These are phyloP conservation scores for Podospora pseudocomata DNA, from an alignment of 495 filamentous ascomycete genomes.

Conservation along the genomic window DNA sequence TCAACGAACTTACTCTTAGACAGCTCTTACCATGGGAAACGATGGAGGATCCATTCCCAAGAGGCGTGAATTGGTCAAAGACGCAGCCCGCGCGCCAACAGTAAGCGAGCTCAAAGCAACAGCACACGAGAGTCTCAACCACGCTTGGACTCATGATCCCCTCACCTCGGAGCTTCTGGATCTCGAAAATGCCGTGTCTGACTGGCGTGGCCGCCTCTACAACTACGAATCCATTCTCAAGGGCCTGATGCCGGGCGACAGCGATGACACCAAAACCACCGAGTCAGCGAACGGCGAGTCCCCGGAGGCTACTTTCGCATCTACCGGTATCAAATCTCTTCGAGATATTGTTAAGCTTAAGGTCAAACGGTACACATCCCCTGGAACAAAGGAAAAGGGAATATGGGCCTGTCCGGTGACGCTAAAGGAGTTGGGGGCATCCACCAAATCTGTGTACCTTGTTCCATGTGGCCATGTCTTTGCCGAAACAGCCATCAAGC, in stretches of 20 bases:
- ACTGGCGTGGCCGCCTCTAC: slow-evolving; percentile 81
- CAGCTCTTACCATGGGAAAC: slow-evolving; percentile 69
- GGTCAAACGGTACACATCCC: slow-evolving; percentile 56
- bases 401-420: slow-evolving; percentile 82
- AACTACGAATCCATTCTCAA: slow-evolving; percentile 91
- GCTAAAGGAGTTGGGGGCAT: slow-evolving; percentile 78
- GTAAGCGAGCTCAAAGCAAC: slow-evolving; percentile 89
- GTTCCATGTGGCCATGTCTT: slow-evolving; percentile 97
- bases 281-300: slow-evolving; percentile 27
- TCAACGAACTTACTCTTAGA: neutral
- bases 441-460: slow-evolving; percentile 77
- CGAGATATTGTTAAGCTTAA: slow-evolving; percentile 88
- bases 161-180: slow-evolving; percentile 72
- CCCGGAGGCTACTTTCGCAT: slow-evolving; percentile 57
- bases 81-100: slow-evolving; percentile 73
- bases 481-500: slow-evolving; percentile 75
- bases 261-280: slow-evolving; percentile 34
- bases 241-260: slow-evolving; percentile 66
- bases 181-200: slow-evolving; percentile 71
- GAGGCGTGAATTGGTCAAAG: slow-evolving; percentile 90
- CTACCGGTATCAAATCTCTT: slow-evolving; percentile 70
- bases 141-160: slow-evolving; percentile 83
- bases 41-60: slow-evolving; percentile 89
- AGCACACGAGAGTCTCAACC: slow-evolving; percentile 73
- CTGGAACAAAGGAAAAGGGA: slow-evolving; percentile 43